Evolutionary conservation across 768 basidiomycete genomes (phyloP), one percentile per base, ranked within the genome.

Genomic region (Austroboletus festivus): DNA sequence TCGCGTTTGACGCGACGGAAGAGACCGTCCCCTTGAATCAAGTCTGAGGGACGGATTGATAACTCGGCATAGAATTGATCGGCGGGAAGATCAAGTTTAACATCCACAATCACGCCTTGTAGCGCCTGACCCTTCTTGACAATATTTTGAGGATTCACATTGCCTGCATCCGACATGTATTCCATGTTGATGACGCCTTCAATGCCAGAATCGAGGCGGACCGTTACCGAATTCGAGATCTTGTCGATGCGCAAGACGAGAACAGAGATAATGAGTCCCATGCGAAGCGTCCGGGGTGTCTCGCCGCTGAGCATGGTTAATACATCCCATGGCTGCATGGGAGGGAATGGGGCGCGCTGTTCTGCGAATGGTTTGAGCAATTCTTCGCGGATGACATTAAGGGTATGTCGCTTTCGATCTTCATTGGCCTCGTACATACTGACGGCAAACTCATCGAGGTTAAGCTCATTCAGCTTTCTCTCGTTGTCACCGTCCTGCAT

Each of bases 251-350:
- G 81, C 33, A 76, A 61, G 21, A 89, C 79, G 12, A 81, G 74
- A 41, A 82, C 87, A 11, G 89, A 88, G 46, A 99, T 80, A 56
- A 94, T 86, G 44, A 92, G 75, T 37, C 93, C 93, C 28, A 79
- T 71, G 47, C 78, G 77, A 48, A 99, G 74, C 2, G 92, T 94
- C 35, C 79, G 73, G 34, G 71, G 67, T 5, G 93, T 93, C 73
- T 98, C 96, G 23, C 94, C 93, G 33, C 91, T 93, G 43, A 98
- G 81, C 94, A 96, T 97, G 2, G 89, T 92, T 58, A 97, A 71
- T 22, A 95, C 80, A 48, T 96, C 89, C 86, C 85, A 87, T 9
- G 82, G 72, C 11, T 68, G 67, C 6, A 93, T 86, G 15, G 76
- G 58, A 6, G 69, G 67, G 75, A 93, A 96, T 31, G 72, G 64